Base-by-base conservation (phyloP, 164 flowering plant species). In the Piper betle region DNA sequence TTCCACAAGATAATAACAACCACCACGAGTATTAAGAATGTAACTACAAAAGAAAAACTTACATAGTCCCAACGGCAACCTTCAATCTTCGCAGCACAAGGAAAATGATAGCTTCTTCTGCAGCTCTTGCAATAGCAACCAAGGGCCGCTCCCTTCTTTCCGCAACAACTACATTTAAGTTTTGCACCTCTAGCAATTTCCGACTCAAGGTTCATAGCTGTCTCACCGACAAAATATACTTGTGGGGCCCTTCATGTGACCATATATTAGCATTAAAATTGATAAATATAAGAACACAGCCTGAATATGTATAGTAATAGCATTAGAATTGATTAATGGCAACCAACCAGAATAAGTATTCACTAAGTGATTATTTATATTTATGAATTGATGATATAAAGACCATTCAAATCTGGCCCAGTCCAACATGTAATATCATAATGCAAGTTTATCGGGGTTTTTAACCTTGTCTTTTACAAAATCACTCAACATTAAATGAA, bases 71-170 rank as follows among this genome's bases (percentile, higher is more conserved):
- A 67, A 19, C 57, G 65, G 48, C 61, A 62, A 8, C 50, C 62
- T 13, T 13, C 53, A 16, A 57, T 39, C 50, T 50, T 48, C 38
- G 40, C 65, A 19, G 65, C 65, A 67, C 70, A 67, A 37, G 70
- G 70, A 57, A 62, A 52, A 57, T 67, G 70, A 52, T 40, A 67
- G 46, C 61, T 67, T 52, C 70, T 48, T 16, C 58, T 53, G 40
- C 70, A 67, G 62, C 65, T 61, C 62, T 57, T 67, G 20, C 65
- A 61, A 39, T 55, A 62, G 62, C 70, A 67, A 37, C 70, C 70
- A 62, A 67, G 70, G 37, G 70, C 65, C 4, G 70, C 70, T 39
- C 70, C 70, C 61, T 67, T 67, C 52, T 56, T 55, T 19, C 65
- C 70, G 57, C 70, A 67, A 43, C 55, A 20, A 43, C 37, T 67